Conservation (phyloP, 352 stramenopile species). For the Peronospora farinosa region DNA sequence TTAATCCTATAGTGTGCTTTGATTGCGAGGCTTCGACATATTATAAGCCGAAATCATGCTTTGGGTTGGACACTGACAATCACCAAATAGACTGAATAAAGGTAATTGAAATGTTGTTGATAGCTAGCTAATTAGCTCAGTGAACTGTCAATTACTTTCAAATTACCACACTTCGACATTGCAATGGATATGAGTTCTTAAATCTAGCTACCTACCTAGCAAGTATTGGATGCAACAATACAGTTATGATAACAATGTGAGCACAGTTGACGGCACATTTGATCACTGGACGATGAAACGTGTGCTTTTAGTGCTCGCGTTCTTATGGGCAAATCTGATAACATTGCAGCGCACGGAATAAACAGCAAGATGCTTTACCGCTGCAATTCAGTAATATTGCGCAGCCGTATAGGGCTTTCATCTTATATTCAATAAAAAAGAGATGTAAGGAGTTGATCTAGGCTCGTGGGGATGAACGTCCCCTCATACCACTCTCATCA, state of each 20-base stretch:
- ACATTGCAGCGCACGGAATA: slow-evolving; percentile 56
- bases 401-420: slow-evolving; percentile 9
- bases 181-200: too few relatives aligned
- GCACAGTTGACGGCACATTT: slow-evolving; percentile 83
- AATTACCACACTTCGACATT: too few relatives aligned
- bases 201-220: too few relatives aligned
- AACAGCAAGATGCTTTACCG: slow-evolving; percentile 27
- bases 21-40: too few relatives aligned
- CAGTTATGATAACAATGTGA: slow-evolving; percentile 33
- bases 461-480: slow-evolving; percentile 30
- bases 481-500: slow-evolving; percentile 74
- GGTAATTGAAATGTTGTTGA: too few relatives aligned
- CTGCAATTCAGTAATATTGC: slow-evolving; percentile 81
- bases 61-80: too few relatives aligned
- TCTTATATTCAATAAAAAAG: slow-evolving; percentile 1
- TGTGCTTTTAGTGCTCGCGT: slow-evolving; percentile 86
- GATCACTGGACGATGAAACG: slow-evolving; percentile 66
- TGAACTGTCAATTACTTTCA: too few relatives aligned
- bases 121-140: too few relatives aligned
- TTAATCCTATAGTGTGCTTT: too few relatives aligned
- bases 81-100: too few relatives aligned
- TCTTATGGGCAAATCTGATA: slow-evolving; percentile 75
- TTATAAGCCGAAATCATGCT: too few relatives aligned
- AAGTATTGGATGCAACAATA: slow-evolving; percentile 7
- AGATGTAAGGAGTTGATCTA: slow-evolving; percentile 80